These are phyloP conservation scores for Trichophyton mentagrophytes DNA, from an alignment of 2,329 filamentous ascomycete species.

Conservation along the genomic window DNA sequence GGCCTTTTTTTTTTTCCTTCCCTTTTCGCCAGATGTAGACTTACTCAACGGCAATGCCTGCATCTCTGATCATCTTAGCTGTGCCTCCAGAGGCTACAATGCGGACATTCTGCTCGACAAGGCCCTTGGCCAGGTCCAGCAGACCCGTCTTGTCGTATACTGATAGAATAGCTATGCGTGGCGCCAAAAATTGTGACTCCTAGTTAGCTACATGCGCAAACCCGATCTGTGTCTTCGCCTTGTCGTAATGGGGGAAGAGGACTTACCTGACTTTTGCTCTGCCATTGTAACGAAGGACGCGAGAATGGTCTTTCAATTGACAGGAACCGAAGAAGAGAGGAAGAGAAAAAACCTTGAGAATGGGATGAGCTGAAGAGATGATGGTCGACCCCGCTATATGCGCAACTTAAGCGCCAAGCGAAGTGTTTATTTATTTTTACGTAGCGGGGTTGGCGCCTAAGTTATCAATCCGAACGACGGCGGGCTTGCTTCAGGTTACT, in stretches of 20 bases:
- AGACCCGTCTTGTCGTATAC: slow-evolving; percentile 98
- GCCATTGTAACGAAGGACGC: background rate
- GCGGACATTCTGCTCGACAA: slow-evolving; percentile 77
- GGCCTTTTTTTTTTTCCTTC: background rate
- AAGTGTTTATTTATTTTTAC: too few relatives aligned
- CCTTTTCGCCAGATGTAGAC: slow-evolving; percentile 21
- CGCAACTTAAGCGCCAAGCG: too few relatives aligned
- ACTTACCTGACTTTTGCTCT: slow-evolving; percentile 2
- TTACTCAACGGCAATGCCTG: slow-evolving; percentile 87
- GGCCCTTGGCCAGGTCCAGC: slow-evolving; percentile 80
- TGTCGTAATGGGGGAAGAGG: background rate
- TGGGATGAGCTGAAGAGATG: too few relatives aligned
- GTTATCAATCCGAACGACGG: too few relatives aligned
- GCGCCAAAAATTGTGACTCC: background rate
- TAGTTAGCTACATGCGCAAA: background rate
- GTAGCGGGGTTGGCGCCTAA: too few relatives aligned
- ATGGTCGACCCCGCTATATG: too few relatives aligned
- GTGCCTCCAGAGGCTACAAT: slow-evolving; percentile 92
- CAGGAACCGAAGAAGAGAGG: background rate
- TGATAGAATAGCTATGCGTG: slow-evolving; percentile 64
- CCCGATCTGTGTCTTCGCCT: background rate
- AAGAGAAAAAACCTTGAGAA: too few relatives aligned
- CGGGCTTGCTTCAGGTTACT: too few relatives aligned
- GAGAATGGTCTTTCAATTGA: background rate
- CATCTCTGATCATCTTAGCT: slow-evolving; percentile 90